phyloP scores from a whole-genome alignment of 2,329 filamentous ascomycete species.

The Didymella pomorum region DNA sequence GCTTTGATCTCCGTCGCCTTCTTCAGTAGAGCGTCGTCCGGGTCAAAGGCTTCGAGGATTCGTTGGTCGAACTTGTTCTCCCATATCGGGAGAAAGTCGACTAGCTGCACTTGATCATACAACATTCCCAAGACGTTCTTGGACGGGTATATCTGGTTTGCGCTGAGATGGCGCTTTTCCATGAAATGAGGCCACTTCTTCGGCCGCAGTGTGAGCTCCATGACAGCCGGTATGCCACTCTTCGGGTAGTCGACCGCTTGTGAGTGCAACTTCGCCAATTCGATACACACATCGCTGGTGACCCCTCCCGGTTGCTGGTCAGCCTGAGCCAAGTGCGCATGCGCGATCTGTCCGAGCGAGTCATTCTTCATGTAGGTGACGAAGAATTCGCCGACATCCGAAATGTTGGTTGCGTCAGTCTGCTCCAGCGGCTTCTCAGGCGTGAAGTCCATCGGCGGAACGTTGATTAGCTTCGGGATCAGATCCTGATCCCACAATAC shows the following conservation, averaged over 20 bases:
- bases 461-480: slow-evolving; percentile 70
- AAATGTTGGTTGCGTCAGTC: slow-evolving; percentile 69
- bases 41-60: slow-evolving; percentile 70
- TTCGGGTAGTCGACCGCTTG: slow-evolving; percentile 95
- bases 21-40: slow-evolving; percentile 63
- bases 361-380: slow-evolving; percentile 94
- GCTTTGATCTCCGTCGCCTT: slow-evolving; percentile 73
- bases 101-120: slow-evolving; percentile 76
- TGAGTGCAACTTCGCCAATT: slow-evolving; percentile 83
- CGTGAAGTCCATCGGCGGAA: slow-evolving; percentile 78
- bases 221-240: slow-evolving; percentile 78
- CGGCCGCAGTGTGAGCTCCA: slow-evolving; percentile 69
- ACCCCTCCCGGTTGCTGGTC: slow-evolving; percentile 71
- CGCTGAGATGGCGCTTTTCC: slow-evolving; percentile 67
- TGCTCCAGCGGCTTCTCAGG: slow-evolving; percentile 65
- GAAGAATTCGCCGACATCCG: slow-evolving; percentile 84
- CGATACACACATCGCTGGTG: slow-evolving; percentile 70
- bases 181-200: slow-evolving; percentile 84
- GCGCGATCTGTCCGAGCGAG: slow-evolving; percentile 78
- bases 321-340: slow-evolving; percentile 79
- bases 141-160: slow-evolving; percentile 69
- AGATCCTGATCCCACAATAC: slow-evolving; percentile 87
- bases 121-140: slow-evolving; percentile 77
- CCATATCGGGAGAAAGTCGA: slow-evolving; percentile 77
- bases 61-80: slow-evolving; percentile 76